phyloP scores from a whole-genome alignment of 23 red algal species.

The Gracilariopsis chorda region DNA sequence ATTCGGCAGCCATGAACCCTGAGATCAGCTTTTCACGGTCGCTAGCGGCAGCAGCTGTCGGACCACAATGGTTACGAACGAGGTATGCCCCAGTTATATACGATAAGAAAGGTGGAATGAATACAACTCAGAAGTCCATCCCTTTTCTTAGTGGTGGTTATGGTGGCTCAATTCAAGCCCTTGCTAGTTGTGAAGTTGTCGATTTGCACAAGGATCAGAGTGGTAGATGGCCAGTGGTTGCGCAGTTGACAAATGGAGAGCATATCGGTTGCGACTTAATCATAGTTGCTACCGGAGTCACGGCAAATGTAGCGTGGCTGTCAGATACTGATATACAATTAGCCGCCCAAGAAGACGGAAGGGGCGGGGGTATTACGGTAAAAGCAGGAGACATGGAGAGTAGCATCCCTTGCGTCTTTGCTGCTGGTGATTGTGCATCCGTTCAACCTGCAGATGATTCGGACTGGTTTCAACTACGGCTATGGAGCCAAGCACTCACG shows the following conservation, averaged over 20 bases:
- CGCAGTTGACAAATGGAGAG: conserved; percentile 26
- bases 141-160: not conserved
- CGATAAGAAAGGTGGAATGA: not conserved
- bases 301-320: conserved; percentile 58
- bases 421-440: conserved; percentile 87
- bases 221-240: conserved; percentile 31
- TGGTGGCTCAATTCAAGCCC: not conserved
- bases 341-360: not conserved
- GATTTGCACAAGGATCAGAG: conserved; percentile 1
- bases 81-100: conserved; percentile 18
- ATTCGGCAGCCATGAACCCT: not conserved
- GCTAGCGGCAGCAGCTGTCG: conserved; percentile 27
- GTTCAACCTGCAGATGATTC: not conserved
- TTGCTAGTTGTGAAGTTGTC: conserved; percentile 48
- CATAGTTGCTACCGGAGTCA: conserved; percentile 71
- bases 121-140: not conserved
- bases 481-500: conserved; percentile 81
- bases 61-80: conserved; percentile 66
- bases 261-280: conserved; percentile 61
- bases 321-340: not conserved
- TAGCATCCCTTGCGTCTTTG: conserved; percentile 58
- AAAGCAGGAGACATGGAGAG: conserved; percentile 48
- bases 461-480: conserved; percentile 92
- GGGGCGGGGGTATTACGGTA: conserved; percentile 66
- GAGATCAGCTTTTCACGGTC: not conserved